Percentiles rank a stretch among this genome's conserved stretches.
phyloP scores from a whole-genome alignment of 1,139 yeast genomes.

The Diutina ranongensis region DNA sequence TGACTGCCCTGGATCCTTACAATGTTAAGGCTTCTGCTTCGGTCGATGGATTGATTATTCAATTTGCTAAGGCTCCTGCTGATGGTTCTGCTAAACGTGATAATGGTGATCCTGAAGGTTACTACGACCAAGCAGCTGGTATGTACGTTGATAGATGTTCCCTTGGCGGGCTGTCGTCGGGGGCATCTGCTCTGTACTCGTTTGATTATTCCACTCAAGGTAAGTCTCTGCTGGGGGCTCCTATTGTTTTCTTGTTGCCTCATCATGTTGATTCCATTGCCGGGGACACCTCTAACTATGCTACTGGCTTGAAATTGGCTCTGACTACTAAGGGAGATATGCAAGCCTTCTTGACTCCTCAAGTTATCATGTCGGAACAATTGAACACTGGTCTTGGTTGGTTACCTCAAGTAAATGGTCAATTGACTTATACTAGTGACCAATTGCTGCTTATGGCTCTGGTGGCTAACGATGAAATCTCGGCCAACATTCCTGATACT shows the following conservation, averaged over 20 bases:
- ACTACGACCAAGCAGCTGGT: slow-evolving; percentile 53
- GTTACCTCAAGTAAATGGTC: slow-evolving; percentile 2
- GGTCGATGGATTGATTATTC: slow-evolving; percentile 46
- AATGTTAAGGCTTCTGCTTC: slow-evolving; percentile 29
- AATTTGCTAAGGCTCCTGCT: slow-evolving; percentile 45
- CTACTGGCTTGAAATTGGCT: slow-evolving; percentile 38
- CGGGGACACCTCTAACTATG: slow-evolving; percentile 18
- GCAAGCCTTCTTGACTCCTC: slow-evolving; percentile 45
- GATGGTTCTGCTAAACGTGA: slow-evolving; percentile 7
- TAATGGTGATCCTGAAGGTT: slow-evolving; percentile 13
- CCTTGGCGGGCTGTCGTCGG: slow-evolving; percentile 12
- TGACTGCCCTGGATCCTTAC: slow-evolving; percentile 15
- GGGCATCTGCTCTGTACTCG: slow-evolving; percentile 33
- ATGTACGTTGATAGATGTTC: slow-evolving; percentile 30
- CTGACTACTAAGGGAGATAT: slow-evolving; percentile 61
- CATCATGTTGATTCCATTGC: slow-evolving; percentile 50
- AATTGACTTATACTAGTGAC: slow-evolving; percentile 32
- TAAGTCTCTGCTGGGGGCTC: slow-evolving; percentile 34
- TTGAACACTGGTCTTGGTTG: slow-evolving; percentile 6
- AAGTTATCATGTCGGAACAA: slow-evolving; percentile 2
- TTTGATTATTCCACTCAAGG: slow-evolving; percentile 46
- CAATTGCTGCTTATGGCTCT: slow-evolving; percentile 42
- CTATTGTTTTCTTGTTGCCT: slow-evolving; percentile 58
- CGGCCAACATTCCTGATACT: slow-evolving; percentile 41
- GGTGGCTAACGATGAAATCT: slow-evolving; percentile 45